A percentile compares a stretch with the other conserved stretches of the same genome.
phyloP scores from a whole-genome alignment of 495 filamentous ascomycete genomes.

The Chaetomidium leptoderma region DNA sequence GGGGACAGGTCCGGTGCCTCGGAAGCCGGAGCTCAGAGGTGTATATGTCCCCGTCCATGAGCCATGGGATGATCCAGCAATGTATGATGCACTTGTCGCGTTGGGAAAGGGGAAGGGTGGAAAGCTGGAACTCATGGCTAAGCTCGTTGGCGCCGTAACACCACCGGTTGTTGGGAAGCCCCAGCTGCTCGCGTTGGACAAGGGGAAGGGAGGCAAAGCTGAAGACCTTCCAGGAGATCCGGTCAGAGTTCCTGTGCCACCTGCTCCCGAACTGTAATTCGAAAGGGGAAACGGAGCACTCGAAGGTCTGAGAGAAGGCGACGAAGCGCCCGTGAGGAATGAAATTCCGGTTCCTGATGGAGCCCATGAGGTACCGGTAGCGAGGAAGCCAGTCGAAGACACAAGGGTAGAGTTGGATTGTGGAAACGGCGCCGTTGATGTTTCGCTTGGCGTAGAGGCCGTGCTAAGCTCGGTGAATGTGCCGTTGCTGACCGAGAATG shows the following conservation, averaged over 20 bases:
- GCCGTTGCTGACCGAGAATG: constrained; percentile 16
- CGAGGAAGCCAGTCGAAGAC: too few species aligned
- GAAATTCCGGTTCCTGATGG: constrained; percentile 13
- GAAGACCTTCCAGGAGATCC: background rate
- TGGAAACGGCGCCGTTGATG: too few species aligned
- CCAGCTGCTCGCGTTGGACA: constrained; percentile 14
- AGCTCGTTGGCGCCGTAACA: background rate
- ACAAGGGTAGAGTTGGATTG: too few species aligned
- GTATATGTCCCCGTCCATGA: background rate
- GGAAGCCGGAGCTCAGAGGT: background rate
- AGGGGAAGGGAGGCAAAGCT: constrained; percentile 15
- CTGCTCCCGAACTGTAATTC: constrained; percentile 20
- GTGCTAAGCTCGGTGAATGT: too few species aligned
- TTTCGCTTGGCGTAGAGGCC: too few species aligned
- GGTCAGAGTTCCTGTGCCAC: background rate
- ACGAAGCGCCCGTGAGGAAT: background rate
- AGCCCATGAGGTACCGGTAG: too few species aligned
- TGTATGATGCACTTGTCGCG: constrained; percentile 7
- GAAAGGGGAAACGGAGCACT: constrained; percentile 10
- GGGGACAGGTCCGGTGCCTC: constrained; percentile 2
- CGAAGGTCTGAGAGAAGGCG: constrained; percentile 16
- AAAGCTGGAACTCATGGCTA: background rate
- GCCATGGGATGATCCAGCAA: background rate
- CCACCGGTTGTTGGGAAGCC: constrained; percentile 12
- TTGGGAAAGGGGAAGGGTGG: constrained; percentile 16